phyloP scores from a whole-genome alignment of 495 filamentous ascomycete genomes.

The Penicillium taxi region DNA sequence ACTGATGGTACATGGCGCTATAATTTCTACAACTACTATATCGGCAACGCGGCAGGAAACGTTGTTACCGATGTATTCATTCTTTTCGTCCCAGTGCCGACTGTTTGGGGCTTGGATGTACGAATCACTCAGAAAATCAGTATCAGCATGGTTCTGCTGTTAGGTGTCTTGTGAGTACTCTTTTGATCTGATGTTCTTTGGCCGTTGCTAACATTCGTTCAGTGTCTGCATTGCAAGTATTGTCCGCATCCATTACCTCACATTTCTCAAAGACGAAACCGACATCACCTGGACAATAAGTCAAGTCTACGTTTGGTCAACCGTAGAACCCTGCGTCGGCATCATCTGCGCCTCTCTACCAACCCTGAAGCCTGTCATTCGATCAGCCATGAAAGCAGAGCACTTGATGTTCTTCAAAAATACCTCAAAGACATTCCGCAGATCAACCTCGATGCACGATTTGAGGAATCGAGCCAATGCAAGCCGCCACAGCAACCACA shows the following conservation, averaged over 20 bases:
- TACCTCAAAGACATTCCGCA: background rate
- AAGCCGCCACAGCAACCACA: background rate
- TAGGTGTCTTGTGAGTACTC: constrained; percentile 31
- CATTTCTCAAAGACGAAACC: constrained; percentile 12
- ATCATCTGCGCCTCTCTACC: constrained; percentile 36
- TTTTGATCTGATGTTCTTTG: background rate
- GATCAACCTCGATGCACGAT: background rate
- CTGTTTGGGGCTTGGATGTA: constrained; percentile 34
- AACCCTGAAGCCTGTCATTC: constrained; percentile 14
- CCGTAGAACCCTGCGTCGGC: constrained; percentile 34
- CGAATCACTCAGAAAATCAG: constrained; percentile 38
- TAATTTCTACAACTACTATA: constrained; percentile 16
- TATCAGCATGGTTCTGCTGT: constrained; percentile 40
- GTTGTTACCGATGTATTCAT: constrained; percentile 48
- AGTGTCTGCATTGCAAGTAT: constrained; percentile 19
- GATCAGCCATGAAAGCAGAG: constrained; percentile 10
- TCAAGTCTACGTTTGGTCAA: constrained; percentile 40
- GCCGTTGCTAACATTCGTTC: background rate
- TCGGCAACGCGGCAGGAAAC: constrained; percentile 43
- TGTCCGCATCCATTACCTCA: constrained; percentile 23
- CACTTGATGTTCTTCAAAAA: constrained; percentile 2
- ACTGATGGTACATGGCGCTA: constrained; percentile 9
- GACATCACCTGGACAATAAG: constrained; percentile 33
- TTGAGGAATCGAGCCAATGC: background rate
- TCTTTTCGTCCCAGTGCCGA: constrained; percentile 40